Conservation (phyloP, 129 eudicot species). For the Escallonia rubra region DNA sequence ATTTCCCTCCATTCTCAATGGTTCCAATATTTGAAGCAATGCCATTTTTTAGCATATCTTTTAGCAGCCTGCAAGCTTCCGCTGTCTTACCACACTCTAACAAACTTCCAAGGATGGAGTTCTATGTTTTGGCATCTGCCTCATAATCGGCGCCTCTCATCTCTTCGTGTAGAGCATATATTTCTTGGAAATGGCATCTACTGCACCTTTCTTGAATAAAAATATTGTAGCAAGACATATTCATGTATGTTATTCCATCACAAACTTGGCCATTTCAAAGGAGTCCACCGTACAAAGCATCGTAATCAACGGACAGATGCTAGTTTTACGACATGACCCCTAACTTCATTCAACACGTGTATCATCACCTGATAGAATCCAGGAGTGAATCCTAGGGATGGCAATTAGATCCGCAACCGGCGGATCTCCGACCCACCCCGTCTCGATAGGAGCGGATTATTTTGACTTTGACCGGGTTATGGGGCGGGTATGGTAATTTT, state of each 20-base stretch:
- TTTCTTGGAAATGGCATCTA: slow-evolving; percentile 40
- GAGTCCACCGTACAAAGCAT: slow-evolving; percentile 53
- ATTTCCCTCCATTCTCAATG: slow-evolving; percentile 23
- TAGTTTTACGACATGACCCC: slow-evolving; percentile 62
- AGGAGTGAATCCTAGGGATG: slow-evolving; percentile 10
- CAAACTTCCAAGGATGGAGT: slow-evolving; percentile 54
- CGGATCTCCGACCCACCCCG: too few relatives aligned
- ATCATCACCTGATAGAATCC: slow-evolving; percentile 37
- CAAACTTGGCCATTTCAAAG: slow-evolving; percentile 64
- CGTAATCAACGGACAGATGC: slow-evolving; percentile 47
- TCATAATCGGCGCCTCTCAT: slow-evolving; percentile 46
- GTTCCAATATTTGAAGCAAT: slow-evolving; percentile 43
- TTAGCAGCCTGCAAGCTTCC: slow-evolving; percentile 33
- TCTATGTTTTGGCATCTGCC: slow-evolving; percentile 42
- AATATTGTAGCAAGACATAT: slow-evolving; percentile 34
- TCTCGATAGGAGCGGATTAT: too few relatives aligned
- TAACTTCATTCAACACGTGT: slow-evolving; percentile 34
- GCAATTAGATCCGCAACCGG: too few relatives aligned
- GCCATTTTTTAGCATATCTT: slow-evolving; percentile 43
- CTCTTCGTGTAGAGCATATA: slow-evolving; percentile 36
- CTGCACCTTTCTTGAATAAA: slow-evolving; percentile 48
- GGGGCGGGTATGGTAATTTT: too few relatives aligned
- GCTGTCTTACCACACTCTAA: slow-evolving; percentile 42
- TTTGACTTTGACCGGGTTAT: too few relatives aligned
- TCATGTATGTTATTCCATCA: slow-evolving; percentile 53